Conservation (phyloP, 1,139 yeast genomes). For the Magnusiomyces suaveolens region DNA sequence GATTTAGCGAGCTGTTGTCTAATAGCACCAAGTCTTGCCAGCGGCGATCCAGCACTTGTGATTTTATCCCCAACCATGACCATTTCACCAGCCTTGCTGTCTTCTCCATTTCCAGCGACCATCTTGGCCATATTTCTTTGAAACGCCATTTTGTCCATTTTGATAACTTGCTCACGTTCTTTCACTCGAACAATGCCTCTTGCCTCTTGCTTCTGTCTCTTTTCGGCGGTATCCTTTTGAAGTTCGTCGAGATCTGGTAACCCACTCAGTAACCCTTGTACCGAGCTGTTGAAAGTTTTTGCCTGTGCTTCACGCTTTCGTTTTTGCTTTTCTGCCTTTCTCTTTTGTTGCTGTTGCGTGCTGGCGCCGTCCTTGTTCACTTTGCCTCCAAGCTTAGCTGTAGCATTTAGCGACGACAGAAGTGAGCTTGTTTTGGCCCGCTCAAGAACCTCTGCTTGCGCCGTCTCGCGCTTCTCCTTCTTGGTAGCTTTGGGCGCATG, state of each 20-base stretch:
- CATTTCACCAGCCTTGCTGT: not conserved
- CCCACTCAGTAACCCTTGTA: not conserved
- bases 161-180: not conserved
- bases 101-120: not conserved
- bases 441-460: slow-evolving; percentile 38
- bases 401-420: not conserved
- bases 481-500: slow-evolving; percentile 23
- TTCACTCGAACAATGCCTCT: not conserved
- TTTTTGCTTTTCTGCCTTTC: not conserved
- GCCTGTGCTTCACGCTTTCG: slow-evolving; percentile 1
- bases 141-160: not conserved
- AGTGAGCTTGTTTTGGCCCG: not conserved
- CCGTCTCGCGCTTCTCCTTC: slow-evolving; percentile 23
- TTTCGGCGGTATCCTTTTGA: not conserved
- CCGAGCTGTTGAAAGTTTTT: not conserved
- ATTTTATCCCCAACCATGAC: not conserved
- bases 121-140: not conserved
- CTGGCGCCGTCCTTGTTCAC: not conserved
- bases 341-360: not conserved
- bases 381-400: not conserved
- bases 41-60: not conserved
- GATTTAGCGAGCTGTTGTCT: not conserved
- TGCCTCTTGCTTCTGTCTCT: not conserved
- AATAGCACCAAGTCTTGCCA: not conserved
- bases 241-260: slow-evolving; percentile 2